Conservation (phyloP, 2,329 filamentous ascomycete genomes). For the Aspergillus persii region DNA sequence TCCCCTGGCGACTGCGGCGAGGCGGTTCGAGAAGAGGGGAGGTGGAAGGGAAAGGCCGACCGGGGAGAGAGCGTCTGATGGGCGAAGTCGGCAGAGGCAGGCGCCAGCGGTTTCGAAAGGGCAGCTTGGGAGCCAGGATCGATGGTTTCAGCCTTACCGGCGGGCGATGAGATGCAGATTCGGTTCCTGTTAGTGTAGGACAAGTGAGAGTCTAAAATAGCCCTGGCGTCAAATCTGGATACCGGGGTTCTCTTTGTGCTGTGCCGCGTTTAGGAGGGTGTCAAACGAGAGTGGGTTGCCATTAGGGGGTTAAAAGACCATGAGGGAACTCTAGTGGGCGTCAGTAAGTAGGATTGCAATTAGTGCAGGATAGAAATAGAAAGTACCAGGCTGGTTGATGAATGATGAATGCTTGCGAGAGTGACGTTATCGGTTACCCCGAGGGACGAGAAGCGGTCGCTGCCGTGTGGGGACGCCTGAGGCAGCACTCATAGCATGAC, state of each 20-base stretch:
- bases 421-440: neutral
- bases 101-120: slow-evolving; percentile 20
- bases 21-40: slow-evolving; percentile 9
- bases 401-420: neutral
- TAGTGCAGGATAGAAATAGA: neutral
- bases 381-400: neutral
- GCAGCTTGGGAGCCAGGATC: slow-evolving; percentile 27
- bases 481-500: neutral
- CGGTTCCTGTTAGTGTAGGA: neutral
- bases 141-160: neutral
- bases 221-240: neutral
- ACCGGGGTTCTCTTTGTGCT: neutral
- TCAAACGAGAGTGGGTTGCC: neutral
- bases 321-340: neutral
- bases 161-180: neutral
- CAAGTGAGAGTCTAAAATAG: neutral
- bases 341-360: neutral
- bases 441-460: neutral
- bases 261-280: neutral
- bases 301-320: neutral
- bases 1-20: slow-evolving; percentile 17
- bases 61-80: slow-evolving; percentile 15
- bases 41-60: slow-evolving; percentile 13
- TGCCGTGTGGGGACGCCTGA: neutral
- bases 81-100: slow-evolving; percentile 16